Evolutionary conservation across 2,329 filamentous ascomycete species (phyloP).

Genomic region (Cladosporium oxysporum): DNA sequence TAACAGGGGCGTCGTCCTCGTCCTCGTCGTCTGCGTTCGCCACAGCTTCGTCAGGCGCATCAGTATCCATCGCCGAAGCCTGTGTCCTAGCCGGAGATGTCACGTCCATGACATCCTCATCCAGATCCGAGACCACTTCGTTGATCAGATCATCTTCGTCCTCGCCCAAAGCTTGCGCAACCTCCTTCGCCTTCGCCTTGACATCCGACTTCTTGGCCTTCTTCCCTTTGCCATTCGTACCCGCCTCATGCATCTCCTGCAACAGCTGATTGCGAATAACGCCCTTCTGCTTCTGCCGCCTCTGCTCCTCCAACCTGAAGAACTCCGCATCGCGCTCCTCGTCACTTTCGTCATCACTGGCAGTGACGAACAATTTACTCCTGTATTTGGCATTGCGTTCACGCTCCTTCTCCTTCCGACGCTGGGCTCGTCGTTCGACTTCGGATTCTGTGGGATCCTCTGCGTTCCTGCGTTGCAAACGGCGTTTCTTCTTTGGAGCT

Average conservation of each 20-base stretch:
- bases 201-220: slow-evolving; percentile 26
- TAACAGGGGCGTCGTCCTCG: slow-evolving; percentile 24
- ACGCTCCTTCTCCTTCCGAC: slow-evolving; percentile 66
- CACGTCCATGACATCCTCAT: slow-evolving; percentile 21
- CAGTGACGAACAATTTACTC: slow-evolving; percentile 76
- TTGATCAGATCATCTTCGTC: slow-evolving; percentile 24
- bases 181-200: slow-evolving; percentile 25
- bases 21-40: slow-evolving; percentile 7
- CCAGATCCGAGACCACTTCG: slow-evolving; percentile 24
- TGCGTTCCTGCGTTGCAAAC: slow-evolving; percentile 49
- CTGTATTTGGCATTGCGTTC: slow-evolving; percentile 81
- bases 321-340: slow-evolving; percentile 72
- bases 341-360: slow-evolving; percentile 88
- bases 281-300: slow-evolving; percentile 58
- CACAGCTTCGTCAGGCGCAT: slow-evolving; percentile 11
- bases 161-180: slow-evolving; percentile 21
- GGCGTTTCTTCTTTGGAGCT: slow-evolving; percentile 62
- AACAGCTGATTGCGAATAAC: slow-evolving; percentile 53
- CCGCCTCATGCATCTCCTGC: slow-evolving; percentile 34
- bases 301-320: slow-evolving; percentile 72
- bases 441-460: slow-evolving; percentile 56
- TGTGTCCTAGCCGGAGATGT: slow-evolving; percentile 7
- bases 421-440: slow-evolving; percentile 60
- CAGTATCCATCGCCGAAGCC: slow-evolving; percentile 16
- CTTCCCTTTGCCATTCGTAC: slow-evolving; percentile 35